Evolutionary conservation across 2,329 filamentous ascomycete genomes (phyloP).

Genomic region (Chrysoporthe austroafricana): DNA sequence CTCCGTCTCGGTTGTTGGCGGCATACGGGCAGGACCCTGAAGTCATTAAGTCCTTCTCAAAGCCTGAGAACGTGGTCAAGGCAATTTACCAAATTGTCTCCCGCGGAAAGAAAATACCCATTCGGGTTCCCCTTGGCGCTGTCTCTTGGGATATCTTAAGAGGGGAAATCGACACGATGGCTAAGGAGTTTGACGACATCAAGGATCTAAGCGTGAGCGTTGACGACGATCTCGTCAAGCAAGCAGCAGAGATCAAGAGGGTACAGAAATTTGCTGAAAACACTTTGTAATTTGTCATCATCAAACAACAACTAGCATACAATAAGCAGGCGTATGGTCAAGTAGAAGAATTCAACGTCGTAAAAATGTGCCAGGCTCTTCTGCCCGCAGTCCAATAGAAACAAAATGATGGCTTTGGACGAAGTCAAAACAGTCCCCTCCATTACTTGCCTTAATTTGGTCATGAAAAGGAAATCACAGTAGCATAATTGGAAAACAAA

Average conservation of each 20-base stretch:
- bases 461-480: not conserved
- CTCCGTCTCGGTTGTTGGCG: constrained; percentile 39
- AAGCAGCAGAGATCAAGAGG: not conserved
- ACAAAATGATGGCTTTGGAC: not conserved
- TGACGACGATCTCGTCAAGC: constrained; percentile 25
- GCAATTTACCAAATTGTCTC: constrained; percentile 42
- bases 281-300: constrained; percentile 7
- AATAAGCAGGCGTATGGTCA: constrained; percentile 11
- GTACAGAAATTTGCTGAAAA: constrained; percentile 10
- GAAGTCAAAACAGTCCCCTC: not conserved
- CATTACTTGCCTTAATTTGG: not conserved
- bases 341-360: constrained; percentile 6
- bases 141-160: constrained; percentile 43
- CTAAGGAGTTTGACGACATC: constrained; percentile 40
- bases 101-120: constrained; percentile 41
- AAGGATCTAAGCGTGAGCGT: constrained; percentile 38
- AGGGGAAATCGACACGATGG: constrained; percentile 36
- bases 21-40: constrained; percentile 35
- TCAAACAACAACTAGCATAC: not conserved
- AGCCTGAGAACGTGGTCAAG: constrained; percentile 40
- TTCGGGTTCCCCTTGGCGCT: constrained; percentile 46
- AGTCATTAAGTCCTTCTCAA: constrained; percentile 37
- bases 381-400: not conserved
- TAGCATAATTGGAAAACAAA: not conserved
- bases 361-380: constrained; percentile 4